A percentile compares a stretch with the other conserved stretches of the same genome.
Conservation (phyloP, 176 grass and related monocot genomes). For the Cenchrus americanus region DNA sequence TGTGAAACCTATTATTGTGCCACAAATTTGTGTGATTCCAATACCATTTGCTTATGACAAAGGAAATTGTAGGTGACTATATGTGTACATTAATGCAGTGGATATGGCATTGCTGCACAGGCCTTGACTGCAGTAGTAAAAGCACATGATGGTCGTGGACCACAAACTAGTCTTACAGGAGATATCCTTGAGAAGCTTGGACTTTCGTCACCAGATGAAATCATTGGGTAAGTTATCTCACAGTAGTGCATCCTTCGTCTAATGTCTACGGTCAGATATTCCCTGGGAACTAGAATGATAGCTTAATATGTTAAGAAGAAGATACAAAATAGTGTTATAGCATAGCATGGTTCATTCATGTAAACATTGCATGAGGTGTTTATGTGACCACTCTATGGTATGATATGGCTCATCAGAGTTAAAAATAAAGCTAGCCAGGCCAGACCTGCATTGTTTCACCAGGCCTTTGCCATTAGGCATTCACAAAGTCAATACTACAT, state of each 20-base stretch:
- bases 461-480: conserved; percentile 23
- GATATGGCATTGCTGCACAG: conserved; percentile 99
- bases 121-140: conserved; percentile 90
- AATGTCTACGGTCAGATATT: not conserved
- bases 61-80: conserved; percentile 47
- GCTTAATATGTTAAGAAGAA: conserved; percentile 20
- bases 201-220: conserved; percentile 93
- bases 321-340: conserved; percentile 16
- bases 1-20: conserved; percentile 19
- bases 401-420: conserved; percentile 22
- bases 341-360: conserved; percentile 19
- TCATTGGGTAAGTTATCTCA: conserved; percentile 80
- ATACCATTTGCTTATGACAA: conserved; percentile 43
- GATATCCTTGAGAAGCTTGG: conserved; percentile 72
- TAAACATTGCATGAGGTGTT: not conserved
- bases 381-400: conserved; percentile 2
- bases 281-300: conserved; percentile 15
- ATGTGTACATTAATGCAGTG: conserved; percentile 83
- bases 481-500: too few relatives aligned
- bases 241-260: not conserved
- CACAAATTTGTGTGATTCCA: not conserved
- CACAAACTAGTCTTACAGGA: conserved; percentile 77
- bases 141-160: conserved; percentile 88
- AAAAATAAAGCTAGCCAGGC: not conserved
- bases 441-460: not conserved